phyloP scores from a whole-genome alignment of 1,139 yeast genomes.

The Hansenula sp. region DNA sequence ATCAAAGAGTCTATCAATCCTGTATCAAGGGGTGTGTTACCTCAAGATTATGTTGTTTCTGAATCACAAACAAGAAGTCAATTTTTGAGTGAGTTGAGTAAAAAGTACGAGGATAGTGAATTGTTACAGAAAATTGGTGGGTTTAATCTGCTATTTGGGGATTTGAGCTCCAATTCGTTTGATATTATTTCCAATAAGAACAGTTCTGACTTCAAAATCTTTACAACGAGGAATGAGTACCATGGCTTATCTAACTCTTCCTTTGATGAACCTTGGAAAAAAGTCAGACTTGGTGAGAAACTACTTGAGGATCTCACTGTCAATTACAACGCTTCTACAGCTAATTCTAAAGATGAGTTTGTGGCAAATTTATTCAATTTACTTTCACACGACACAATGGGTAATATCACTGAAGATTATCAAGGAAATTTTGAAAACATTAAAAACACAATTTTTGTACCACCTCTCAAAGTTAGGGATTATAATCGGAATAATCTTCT shows the following conservation, averaged over 20 bases:
- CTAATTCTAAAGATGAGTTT: constrained; percentile 37
- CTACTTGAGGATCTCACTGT: constrained; percentile 38
- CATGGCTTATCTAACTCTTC: constrained; percentile 65
- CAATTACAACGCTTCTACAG: constrained; percentile 23
- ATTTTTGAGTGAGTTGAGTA: constrained; percentile 41
- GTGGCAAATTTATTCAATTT: constrained; percentile 50
- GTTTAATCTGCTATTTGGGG: constrained; percentile 78
- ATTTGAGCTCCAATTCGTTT: constrained; percentile 38
- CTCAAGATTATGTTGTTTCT: constrained; percentile 50
- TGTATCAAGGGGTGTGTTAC: constrained; percentile 71
- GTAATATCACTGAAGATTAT: constrained; percentile 16
- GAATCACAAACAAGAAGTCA: constrained; percentile 32
- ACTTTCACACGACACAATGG: constrained; percentile 41
- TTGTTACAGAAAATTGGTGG: constrained; percentile 63
- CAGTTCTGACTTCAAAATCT: constrained; percentile 28
- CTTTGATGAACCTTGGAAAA: constrained; percentile 68
- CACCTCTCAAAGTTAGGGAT: constrained; percentile 41
- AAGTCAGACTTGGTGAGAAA: constrained; percentile 51
- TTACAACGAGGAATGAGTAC: constrained; percentile 29
- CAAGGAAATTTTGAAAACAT: constrained; percentile 38
- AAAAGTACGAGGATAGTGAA: constrained; percentile 27
- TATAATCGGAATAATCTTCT: constrained; percentile 30
- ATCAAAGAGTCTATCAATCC: constrained; percentile 21
- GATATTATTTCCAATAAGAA: constrained; percentile 45
- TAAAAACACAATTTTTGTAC: constrained; percentile 65